Base-by-base conservation (phyloP, 805 yeast genomes). In the Suhomyces faveliae region DNA sequence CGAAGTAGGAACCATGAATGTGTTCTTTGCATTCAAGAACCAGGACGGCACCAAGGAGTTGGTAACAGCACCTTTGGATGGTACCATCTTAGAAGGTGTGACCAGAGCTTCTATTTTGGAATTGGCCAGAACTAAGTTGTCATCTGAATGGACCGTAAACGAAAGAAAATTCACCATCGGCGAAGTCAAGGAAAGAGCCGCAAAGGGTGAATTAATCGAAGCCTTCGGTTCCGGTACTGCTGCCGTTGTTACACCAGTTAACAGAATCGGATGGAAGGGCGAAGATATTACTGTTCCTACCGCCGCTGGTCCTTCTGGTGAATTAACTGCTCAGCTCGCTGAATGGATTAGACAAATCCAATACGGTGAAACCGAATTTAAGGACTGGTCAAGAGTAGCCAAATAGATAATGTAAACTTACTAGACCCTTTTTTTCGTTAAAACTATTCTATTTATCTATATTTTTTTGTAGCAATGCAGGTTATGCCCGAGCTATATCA, bases 221-320 rank as follows among this genome's bases (percentile, higher is more conserved):
- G 96, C 96, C 17, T 92, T 92, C 61, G 98, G 98, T 58, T 76
- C 97, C 17, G 99, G 99, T 62, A 92, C 99, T 48, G 98, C 99
- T 51, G 98, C 97, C 39, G 83, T 92, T 62, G 98, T 94, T 40
- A 83, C 96, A 30, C 98, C 98, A 58, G 89, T 92, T 63, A 83
- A 86, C 69, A 87, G 79, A 60, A 89, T 92, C 62, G 91, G 90
- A 49, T 92, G 83, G 83, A 75, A 79, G 50, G 95, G 85, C 44
- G 67, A 83, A 61, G 79, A 78, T 51, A 89, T 92, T 57, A 54
- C 71, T 4, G 92, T 92, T 42, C 98, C 98, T 51, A 69, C 89
- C 54, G 80, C 83, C 50, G 82, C 79, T 48, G 96, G 96, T 51
- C 83, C 86, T 66, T 85, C 89, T 64, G 96, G 96, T 62, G 81